Percentiles rank a stretch among this genome's conserved stretches.
phyloP scores from a whole-genome alignment of 345 rosid genomes.

The Eucalyptus curtisii region DNA sequence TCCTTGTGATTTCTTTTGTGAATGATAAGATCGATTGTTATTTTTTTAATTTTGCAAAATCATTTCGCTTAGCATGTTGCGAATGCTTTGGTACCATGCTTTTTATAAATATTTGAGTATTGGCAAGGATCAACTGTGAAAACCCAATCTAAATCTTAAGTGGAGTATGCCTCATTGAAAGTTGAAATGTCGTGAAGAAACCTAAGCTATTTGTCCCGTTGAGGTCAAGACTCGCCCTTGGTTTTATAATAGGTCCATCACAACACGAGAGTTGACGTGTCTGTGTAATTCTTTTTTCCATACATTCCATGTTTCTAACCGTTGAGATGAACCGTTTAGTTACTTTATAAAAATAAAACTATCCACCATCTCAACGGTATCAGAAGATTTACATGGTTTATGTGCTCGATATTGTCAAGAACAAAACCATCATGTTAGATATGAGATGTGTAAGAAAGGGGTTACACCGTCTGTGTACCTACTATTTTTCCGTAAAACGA shows the following conservation, averaged over 20 bases:
- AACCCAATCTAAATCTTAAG: neutral
- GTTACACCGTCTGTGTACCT: neutral
- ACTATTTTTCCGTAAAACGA: neutral
- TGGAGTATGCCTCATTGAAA: neutral
- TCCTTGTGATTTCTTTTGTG: fast-evolving
- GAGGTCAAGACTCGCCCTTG: neutral
- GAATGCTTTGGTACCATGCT: neutral
- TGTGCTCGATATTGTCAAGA: neutral
- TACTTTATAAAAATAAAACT: neutral
- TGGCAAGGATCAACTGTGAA: neutral
- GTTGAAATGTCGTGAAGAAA: neutral
- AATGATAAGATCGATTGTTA: fast-evolving
- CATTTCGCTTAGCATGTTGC: neutral
- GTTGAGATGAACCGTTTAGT: neutral
- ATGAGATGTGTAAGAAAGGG: neutral
- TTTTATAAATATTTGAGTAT: neutral
- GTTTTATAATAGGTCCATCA: neutral
- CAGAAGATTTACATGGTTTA: neutral
- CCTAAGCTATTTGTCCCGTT: neutral
- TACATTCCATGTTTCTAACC: fast-evolving
- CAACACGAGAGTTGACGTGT: neutral
- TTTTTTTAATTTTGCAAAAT: neutral
- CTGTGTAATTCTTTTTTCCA: neutral
- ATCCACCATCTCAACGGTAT: neutral
- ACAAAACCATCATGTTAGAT: neutral